Percentiles rank a stretch among this genome's conserved stretches.
Evolutionary conservation across 2,329 filamentous ascomycete species (phyloP).

Genomic region (Penicillium palitans): DNA sequence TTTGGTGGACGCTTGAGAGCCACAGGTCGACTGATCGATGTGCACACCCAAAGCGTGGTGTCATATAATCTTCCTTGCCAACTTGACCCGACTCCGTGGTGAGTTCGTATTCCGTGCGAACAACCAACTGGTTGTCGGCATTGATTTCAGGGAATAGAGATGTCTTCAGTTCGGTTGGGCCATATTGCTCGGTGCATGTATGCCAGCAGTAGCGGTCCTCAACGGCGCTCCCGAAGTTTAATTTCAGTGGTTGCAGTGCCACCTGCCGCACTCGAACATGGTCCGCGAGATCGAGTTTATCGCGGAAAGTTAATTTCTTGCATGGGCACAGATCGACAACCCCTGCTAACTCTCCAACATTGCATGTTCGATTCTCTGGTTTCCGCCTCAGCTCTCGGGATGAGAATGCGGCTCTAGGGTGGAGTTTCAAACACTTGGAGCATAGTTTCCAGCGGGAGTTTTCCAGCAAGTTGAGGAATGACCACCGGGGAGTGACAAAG

Average conservation of each 20-base stretch:
- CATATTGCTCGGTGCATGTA: constrained; percentile 38
- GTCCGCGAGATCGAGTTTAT: constrained; percentile 39
- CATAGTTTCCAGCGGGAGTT: constrained; percentile 38
- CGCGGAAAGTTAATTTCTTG: constrained; percentile 42
- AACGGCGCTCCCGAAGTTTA: constrained; percentile 32
- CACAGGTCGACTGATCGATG: constrained; percentile 44
- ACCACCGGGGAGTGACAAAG: constrained; percentile 39
- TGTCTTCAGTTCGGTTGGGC: constrained; percentile 36
- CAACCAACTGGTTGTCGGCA: constrained; percentile 31
- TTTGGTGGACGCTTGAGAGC: constrained; percentile 42
- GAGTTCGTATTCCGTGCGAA: constrained; percentile 43
- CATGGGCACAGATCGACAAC: constrained; percentile 43
- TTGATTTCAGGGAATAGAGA: constrained; percentile 39
- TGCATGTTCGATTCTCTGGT: constrained; percentile 35
- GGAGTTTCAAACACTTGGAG: constrained; percentile 42
- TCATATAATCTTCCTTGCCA: constrained; percentile 41
- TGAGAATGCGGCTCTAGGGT: constrained; percentile 37
- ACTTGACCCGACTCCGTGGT: constrained; percentile 36
- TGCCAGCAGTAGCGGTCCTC: constrained; percentile 41
- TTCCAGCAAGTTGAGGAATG: constrained; percentile 39
- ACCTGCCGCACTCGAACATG: constrained; percentile 33
- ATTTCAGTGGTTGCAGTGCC: constrained; percentile 26
- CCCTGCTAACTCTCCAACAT: constrained; percentile 37
- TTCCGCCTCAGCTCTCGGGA: constrained; percentile 37
- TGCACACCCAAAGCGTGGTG: constrained; percentile 43